These are phyloP conservation scores for Pterocarpus macrocarpus DNA, from an alignment of 306 rosid genomes.

Conservation along the genomic window DNA sequence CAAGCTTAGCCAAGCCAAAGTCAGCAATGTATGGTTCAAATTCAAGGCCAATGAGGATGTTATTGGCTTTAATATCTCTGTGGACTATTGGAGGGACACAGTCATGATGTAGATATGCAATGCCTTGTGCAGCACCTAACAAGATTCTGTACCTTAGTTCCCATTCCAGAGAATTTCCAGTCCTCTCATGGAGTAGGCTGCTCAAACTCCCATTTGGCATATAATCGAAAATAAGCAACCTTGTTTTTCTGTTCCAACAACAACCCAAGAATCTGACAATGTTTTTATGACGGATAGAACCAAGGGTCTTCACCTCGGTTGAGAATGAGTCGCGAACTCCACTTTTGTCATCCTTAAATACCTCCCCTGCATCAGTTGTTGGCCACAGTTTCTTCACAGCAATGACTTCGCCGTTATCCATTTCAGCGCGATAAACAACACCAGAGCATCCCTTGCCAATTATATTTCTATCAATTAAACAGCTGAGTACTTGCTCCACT, in stretches of 20 bases:
- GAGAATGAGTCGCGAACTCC: slow-evolving; percentile 86
- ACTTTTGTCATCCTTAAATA: slow-evolving; percentile 66
- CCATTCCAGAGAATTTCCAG: slow-evolving; percentile 87
- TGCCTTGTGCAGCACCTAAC: slow-evolving; percentile 92
- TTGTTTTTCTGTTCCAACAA: slow-evolving; percentile 80
- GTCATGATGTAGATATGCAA: slow-evolving; percentile 95
- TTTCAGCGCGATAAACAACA: slow-evolving; percentile 85
- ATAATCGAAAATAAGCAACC: slow-evolving; percentile 88
- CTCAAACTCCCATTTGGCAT: slow-evolving; percentile 96
- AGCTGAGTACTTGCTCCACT: slow-evolving; percentile 74
- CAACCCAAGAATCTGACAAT: slow-evolving; percentile 89
- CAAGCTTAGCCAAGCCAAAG: slow-evolving; percentile 94
- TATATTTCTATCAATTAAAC: slow-evolving; percentile 78
- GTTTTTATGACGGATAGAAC: slow-evolving; percentile 94
- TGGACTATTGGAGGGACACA: slow-evolving; percentile 97
- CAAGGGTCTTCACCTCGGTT: slow-evolving; percentile 83
- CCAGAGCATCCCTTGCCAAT: slow-evolving; percentile 96
- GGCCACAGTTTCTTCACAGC: slow-evolving; percentile 99
- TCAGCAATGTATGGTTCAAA: slow-evolving; percentile 96
- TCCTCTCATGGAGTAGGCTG: slow-evolving; percentile 81
- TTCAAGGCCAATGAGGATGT: slow-evolving; percentile 94
- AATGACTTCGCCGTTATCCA: slow-evolving; percentile 75
- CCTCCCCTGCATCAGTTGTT: slow-evolving; percentile 58
- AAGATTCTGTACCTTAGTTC: slow-evolving; percentile 85
- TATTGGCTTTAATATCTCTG: slow-evolving; percentile 95